Evolutionary conservation across 208 protist genomes (phyloP).

Genomic region (Blastocrithidia nonstop): DNA sequence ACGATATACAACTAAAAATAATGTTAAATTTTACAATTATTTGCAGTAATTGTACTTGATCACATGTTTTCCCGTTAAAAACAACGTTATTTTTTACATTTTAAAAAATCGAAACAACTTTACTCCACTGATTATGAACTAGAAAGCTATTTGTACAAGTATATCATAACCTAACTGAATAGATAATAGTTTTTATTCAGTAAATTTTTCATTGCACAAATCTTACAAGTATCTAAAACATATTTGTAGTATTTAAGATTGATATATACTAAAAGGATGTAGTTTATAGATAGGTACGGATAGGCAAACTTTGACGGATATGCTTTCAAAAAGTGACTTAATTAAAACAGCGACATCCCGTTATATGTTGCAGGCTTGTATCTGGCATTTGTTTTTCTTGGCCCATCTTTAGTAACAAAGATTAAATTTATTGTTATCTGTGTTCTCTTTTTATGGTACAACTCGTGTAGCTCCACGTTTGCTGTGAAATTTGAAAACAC

Average conservation of each 20-base stretch:
- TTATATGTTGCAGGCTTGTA: constrained; percentile 35
- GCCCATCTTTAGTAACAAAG: constrained; percentile 16
- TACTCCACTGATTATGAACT: not conserved
- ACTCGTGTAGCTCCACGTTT: constrained; percentile 30
- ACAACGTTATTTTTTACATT: not conserved
- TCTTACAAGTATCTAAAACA: too few species aligned
- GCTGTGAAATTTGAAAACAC: constrained; percentile 9
- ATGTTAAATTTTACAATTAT: too few species aligned
- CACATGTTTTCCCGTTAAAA: not conserved
- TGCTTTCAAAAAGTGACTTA: constrained; percentile 14
- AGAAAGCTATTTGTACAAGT: not conserved
- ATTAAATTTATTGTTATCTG: constrained; percentile 63
- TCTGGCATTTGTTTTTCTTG: constrained; percentile 41
- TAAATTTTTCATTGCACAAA: too few species aligned
- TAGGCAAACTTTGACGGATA: constrained; percentile 22
- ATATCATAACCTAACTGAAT: too few species aligned
- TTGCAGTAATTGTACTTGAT: too few species aligned
- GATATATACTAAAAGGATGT: constrained; percentile 10
- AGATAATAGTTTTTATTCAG: too few species aligned
- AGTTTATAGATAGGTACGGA: constrained; percentile 28
- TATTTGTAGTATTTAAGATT: not conserved
- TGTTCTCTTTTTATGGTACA: constrained; percentile 68
- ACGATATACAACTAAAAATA: too few species aligned
- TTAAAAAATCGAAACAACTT: not conserved
- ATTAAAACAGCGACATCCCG: constrained; percentile 21